Evolutionary conservation across 2,329 filamentous ascomycete genomes (phyloP).

Genomic region (Penicillium brasilianum): DNA sequence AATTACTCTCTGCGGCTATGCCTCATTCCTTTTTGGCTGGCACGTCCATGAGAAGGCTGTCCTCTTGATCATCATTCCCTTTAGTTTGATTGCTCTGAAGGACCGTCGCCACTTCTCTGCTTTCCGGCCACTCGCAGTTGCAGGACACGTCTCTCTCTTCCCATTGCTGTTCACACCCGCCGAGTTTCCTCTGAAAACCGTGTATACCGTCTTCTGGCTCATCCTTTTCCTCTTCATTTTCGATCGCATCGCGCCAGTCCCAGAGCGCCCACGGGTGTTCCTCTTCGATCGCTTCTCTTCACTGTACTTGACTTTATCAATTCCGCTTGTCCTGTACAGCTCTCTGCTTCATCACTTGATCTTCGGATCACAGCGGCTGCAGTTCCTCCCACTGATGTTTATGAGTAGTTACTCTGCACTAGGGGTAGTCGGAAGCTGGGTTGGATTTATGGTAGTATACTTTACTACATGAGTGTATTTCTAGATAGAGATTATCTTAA

Average conservation of each 20-base stretch:
- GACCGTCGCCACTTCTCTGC: slow-evolving; percentile 89
- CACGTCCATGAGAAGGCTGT: slow-evolving; percentile 99
- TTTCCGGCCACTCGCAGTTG: slow-evolving; percentile 88
- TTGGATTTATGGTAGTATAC: slow-evolving; percentile 92
- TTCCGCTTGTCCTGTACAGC: slow-evolving; percentile 87
- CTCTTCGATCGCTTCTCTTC: slow-evolving; percentile 88
- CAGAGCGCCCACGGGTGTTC: slow-evolving; percentile 79
- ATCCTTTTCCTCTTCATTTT: slow-evolving; percentile 84
- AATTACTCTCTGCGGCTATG: slow-evolving; percentile 90
- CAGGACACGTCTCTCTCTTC: slow-evolving; percentile 93
- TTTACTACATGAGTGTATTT: slow-evolving; percentile 58
- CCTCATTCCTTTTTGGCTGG: slow-evolving; percentile 97
- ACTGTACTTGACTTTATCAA: slow-evolving; percentile 85
- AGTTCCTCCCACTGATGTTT: slow-evolving; percentile 96
- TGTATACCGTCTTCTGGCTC: slow-evolving; percentile 93
- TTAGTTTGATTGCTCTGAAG: slow-evolving; percentile 87
- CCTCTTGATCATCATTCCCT: slow-evolving; percentile 90
- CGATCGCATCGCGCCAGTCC: slow-evolving; percentile 84
- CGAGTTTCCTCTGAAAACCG: slow-evolving; percentile 91
- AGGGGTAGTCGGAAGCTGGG: slow-evolving; percentile 94
- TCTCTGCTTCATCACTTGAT: slow-evolving; percentile 81
- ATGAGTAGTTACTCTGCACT: slow-evolving; percentile 92
- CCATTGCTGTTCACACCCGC: slow-evolving; percentile 88
- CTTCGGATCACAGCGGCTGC: slow-evolving; percentile 73
- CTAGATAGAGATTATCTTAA: background rate